A percentile compares a stretch with the other conserved stretches of the same genome.
Conservation (phyloP, 352 stramenopile species). For the Phytophthora pini region DNA sequence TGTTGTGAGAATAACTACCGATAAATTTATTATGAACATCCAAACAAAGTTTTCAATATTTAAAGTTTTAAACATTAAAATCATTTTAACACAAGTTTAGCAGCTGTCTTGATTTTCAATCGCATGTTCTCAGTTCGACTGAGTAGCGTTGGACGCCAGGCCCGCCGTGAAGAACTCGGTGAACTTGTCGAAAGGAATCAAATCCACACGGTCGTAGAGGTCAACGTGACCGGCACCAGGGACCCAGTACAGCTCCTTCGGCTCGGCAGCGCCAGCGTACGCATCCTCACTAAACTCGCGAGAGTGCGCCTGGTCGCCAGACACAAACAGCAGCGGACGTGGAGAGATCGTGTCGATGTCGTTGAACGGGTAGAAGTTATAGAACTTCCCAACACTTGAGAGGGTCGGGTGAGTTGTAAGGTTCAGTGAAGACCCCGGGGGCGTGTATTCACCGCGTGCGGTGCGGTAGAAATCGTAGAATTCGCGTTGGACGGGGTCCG, state of each 20-base stretch:
- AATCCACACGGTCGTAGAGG: conserved; percentile 21
- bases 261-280: conserved; percentile 12
- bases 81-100: too few species aligned
- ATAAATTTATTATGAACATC: too few species aligned
- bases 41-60: too few species aligned
- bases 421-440: conserved; percentile 10
- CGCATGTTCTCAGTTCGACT: neutral
- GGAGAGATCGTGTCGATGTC: conserved; percentile 27
- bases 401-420: conserved; percentile 18
- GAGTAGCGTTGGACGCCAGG: neutral
- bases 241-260: conserved; percentile 27
- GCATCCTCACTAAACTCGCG: conserved; percentile 32
- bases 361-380: conserved; percentile 34
- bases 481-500: conserved; percentile 13
- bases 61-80: too few species aligned
- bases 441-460: conserved; percentile 20
- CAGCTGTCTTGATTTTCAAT: too few species aligned
- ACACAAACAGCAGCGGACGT: conserved; percentile 20
- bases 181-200: conserved; percentile 32
- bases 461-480: conserved; percentile 32
- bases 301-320: conserved; percentile 20
- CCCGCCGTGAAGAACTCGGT: conserved; percentile 18
- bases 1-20: too few species aligned
- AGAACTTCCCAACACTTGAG: conserved; percentile 12
- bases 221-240: conserved; percentile 15